Base-by-base conservation (phyloP, 2,329 filamentous ascomycete species). In the Aspergillus costaricaensis region DNA sequence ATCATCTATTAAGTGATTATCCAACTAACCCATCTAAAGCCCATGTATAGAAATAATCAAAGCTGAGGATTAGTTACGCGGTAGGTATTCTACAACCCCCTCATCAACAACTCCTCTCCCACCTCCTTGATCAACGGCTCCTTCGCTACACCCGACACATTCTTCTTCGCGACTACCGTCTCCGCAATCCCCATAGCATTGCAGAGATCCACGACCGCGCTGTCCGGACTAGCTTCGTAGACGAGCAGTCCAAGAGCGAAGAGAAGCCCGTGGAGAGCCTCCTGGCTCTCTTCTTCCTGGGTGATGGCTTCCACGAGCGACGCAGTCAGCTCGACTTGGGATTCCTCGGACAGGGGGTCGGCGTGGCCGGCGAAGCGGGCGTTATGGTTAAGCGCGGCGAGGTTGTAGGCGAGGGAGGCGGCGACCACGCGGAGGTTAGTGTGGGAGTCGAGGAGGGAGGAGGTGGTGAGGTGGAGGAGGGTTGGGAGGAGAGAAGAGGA, bases 391-490 rank as follows among this genome's bases (percentile, higher is more conserved):
- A 87, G 84, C 0, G 88, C 80, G 0, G 91, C 85, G 0, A 98
- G 77, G 67, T 98, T 97, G 80, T 92, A 95, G 0, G 93, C 85
- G 2, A 98, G 82, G 1, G 89, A 91, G 0, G 93, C 88, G 0
- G 93, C 91, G 1, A 92, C 91, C 3, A 94, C 90, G 44, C 93
- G 87, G 2, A 94, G 85, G 57, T 88, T 92, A 68, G 95, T 88
- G 50, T 84, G 84, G 30, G 88, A 86, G 68, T 96, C 92, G 0
- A 97, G 83, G 25, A 98, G 87, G 63, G 89, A 91, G 1, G 87
- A 86, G 0, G 91, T 90, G 19, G 95, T 83, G 14, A 97, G 82
- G 61, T 85, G 81, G 1, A 90, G 86, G 27, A 94, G 79, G 0
- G 86, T 81, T 1, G 79, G 73, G 5, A 86, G 84, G 53, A 92